Evolutionary conservation across 2,329 filamentous ascomycete genomes (phyloP), one percentile per base, ranked within the genome.

Genomic region (Colletotrichum trifolii): DNA sequence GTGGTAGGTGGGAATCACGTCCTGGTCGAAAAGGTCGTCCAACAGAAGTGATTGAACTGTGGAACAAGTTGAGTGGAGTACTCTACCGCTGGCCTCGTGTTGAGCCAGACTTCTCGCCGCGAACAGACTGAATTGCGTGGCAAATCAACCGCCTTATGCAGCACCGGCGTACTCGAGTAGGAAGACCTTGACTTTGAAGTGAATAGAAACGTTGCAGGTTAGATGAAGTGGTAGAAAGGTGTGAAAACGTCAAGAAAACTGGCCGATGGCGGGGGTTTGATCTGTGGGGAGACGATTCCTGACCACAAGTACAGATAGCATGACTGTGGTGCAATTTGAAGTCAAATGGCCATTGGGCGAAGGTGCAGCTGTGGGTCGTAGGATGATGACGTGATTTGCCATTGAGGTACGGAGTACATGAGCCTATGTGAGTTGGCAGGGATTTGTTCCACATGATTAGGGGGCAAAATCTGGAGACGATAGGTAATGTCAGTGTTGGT

Each of bases 91-190:
- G 67, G 67, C 65, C 67, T 68, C 57, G 49, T 50, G 42, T 12
- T 58, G 67, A 68, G 67, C 67, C 67, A 68, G 67, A 67, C 67
- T 67, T 67, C 53, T 68, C 67, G 67, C 67, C 67, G 61, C 67
- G 54, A 60, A 66, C 60, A 65, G 60, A 65, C 47, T 66, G 66
- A 67, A 54, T 59, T 68, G 66, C 66, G 60, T 53, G 64, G 66
- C 66, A 68, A 66, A 12, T 67, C 66, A 59, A 64, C 58, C 53
- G 55, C 64, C 56, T 54, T 47, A 57, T 49, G 66, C 66, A 68
- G 66, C 66, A 68, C 66, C 66, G 66, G 66, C 64, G 66, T 68
- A 68, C 66, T 68, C 66, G 66, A 63, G 57, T 60, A 63, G 38
- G 49, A 63, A 58, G 58, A 25, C 25, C 25, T 25, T 57, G 53